Base-by-base conservation (phyloP, 2,329 filamentous ascomycete genomes). In the Lachnellula suecica region DNA sequence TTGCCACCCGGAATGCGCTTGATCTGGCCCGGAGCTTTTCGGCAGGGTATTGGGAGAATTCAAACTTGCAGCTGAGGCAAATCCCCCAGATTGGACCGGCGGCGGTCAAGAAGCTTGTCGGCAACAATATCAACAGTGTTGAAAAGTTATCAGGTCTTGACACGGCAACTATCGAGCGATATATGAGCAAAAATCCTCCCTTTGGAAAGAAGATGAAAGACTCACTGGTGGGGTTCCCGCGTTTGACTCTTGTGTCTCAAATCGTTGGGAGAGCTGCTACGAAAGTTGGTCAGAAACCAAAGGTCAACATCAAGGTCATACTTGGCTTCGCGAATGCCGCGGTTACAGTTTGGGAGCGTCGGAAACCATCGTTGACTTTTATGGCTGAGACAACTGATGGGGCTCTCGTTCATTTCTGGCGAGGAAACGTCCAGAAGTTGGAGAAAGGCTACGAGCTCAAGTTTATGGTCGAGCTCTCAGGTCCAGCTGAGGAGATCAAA, bases 1-100 rank as follows among this genome's bases (percentile, higher is more conserved):
- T 83, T 4, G 80, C 87, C 2, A 78, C 84, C 2, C 80, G 80
- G 24, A 84, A 85, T 55, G 87, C 87, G 5, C 77, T 97, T 2
- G 88, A 93, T 63, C 78, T 97, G 5, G 80, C 87, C 44, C 80
- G 93, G 51, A 91, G 89, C 58, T 72, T 97, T 47, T 80, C 83
- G 20, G 88, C 91, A 2, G 82, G 80, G 1, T 76, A 78, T 1
- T 70, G 92, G 94, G 94, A 99, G 63, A 84, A 88, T 29, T 88
- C 85, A 2, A 82, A 89, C 0, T 76, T 87, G 20, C 89, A 97
- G 60, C 79, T 99, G 64, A 87, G 88, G 54, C 93, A 97, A 67
- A 79, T 99, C 2, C 83, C 89, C 0, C 81, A 84, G 2, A 81
- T 97, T 55, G 94, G 94, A 0, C 75, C 83, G 4, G 89, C 85